A percentile compares a stretch with the other conserved stretches of the same genome.
Evolutionary conservation across 331 rosid species (phyloP).

Genomic region (Spiraea crenata): DNA sequence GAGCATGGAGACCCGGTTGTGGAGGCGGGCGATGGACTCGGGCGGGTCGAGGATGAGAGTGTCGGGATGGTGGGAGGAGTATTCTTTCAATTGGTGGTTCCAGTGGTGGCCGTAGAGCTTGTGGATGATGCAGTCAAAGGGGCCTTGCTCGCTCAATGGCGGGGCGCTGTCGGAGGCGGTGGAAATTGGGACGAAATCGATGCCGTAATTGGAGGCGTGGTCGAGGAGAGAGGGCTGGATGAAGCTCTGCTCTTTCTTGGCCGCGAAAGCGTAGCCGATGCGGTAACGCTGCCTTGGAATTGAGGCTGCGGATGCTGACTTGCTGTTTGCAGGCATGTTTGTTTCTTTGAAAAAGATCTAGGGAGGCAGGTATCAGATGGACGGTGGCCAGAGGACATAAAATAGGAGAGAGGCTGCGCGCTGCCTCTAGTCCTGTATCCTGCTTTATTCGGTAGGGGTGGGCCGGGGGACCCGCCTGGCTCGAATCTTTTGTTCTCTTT

Average conservation of each 20-base stretch:
- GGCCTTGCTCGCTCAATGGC: constrained; percentile 48
- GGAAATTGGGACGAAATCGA: constrained; percentile 42
- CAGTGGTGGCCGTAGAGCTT: constrained; percentile 44
- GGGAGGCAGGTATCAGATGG: too few species aligned
- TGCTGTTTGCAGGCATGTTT: not conserved
- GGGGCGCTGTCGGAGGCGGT: constrained; percentile 14
- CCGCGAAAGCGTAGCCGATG: constrained; percentile 51
- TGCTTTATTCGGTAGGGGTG: too few species aligned
- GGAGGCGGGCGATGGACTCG: constrained; percentile 42
- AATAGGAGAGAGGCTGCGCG: too few species aligned
- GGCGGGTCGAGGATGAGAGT: constrained; percentile 50
- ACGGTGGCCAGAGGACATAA: too few species aligned
- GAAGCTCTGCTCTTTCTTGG: constrained; percentile 44
- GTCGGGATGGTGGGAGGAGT: constrained; percentile 29
- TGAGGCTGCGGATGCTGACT: not conserved
- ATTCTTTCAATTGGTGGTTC: constrained; percentile 35
- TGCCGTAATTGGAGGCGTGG: constrained; percentile 29
- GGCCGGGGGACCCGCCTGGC: too few species aligned
- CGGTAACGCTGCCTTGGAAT: constrained; percentile 15
- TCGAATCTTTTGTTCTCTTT: too few species aligned
- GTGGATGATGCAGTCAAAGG: constrained; percentile 62
- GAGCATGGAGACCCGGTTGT: constrained; percentile 60
- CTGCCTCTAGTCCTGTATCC: too few species aligned
- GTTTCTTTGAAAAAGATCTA: constrained; percentile 16
- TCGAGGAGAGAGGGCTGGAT: constrained; percentile 33